phyloP scores from a whole-genome alignment of 2,329 filamentous ascomycete genomes.

The Fusarium subglutinans region DNA sequence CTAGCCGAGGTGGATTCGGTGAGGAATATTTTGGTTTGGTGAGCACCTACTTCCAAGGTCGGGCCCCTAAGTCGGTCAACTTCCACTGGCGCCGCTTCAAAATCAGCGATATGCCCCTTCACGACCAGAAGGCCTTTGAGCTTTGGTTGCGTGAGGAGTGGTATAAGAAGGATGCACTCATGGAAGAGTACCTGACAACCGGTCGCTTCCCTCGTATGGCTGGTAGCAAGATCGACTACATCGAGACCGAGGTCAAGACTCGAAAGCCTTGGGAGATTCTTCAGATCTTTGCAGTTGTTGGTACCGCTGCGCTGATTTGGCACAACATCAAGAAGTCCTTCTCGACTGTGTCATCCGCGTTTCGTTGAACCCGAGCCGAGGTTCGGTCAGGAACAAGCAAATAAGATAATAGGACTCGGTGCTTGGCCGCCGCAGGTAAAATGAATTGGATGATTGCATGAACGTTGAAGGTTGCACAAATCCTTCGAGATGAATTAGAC shows the following conservation, averaged over 20 bases:
- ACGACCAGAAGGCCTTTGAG: slow-evolving; percentile 79
- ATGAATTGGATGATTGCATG: background rate
- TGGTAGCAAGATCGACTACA: slow-evolving; percentile 55
- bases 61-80: slow-evolving; percentile 93
- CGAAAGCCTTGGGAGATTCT: slow-evolving; percentile 64
- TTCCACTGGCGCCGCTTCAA: slow-evolving; percentile 94
- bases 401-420: background rate
- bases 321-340: slow-evolving; percentile 49
- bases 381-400: background rate
- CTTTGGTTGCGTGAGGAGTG: slow-evolving; percentile 86
- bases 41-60: slow-evolving; percentile 88
- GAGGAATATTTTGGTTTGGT: slow-evolving; percentile 89
- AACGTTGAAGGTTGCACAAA: slow-evolving; percentile 4
- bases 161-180: slow-evolving; percentile 89
- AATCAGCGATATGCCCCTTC: slow-evolving; percentile 81
- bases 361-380: slow-evolving; percentile 27
- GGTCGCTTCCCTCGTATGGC: slow-evolving; percentile 82
- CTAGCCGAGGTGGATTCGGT: slow-evolving; percentile 81
- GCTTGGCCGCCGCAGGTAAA: background rate
- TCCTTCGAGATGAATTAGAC: background rate
- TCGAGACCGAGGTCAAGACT: slow-evolving; percentile 68
- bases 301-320: slow-evolving; percentile 54
- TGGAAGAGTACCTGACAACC: slow-evolving; percentile 82
- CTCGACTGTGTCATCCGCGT: slow-evolving; percentile 23
- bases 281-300: slow-evolving; percentile 63